Evolutionary conservation across 192 early-diverging fungal species (phyloP), one percentile per base, ranked within the genome.

Genomic region (Entomortierella beljakovae): DNA sequence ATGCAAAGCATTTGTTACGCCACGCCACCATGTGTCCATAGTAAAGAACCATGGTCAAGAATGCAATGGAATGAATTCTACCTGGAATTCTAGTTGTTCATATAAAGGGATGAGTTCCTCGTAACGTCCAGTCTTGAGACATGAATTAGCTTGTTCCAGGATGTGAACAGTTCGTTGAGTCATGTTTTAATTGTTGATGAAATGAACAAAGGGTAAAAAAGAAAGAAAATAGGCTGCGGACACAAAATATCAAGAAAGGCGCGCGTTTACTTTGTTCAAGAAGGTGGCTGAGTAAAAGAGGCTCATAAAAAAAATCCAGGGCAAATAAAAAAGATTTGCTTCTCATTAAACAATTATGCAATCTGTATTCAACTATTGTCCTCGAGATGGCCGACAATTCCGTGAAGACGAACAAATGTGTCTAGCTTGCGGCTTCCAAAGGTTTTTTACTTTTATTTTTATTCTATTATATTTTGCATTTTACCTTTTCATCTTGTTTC

Each of bases 71-170:
- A 7, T 34, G 66, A 31, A 16, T 3, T 6, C 23, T 69, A 65
- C 75, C 62, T 68, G 68, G 43, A 79, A 79, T 51, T 79, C 75
- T 16, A 79, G 67, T 6, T 70, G 75, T 37, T 79, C 75, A 33
- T 79, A 79, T 1, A 79, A 56, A 53, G 75, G 75, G 51, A 79
- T 79, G 34, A 79, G 75, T 33, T 79, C 75, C 26, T 79, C 67
- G 50, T 65, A 70, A 20, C 62, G 75, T 18, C 75, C 75, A 37
- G 75, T 32, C 60, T 79, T 63, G 68, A 79, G 61, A 37, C 26
- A 56, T 5, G 31, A 33, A 51, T 79, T 68, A 18, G 75, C 75
- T 42, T 79, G 75, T 31, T 64, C 67, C 42, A 79, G n/a, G 20
- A 79, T 61, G 50, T 56, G 48, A 26, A 58, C 52, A 25, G 67